Percentiles rank a stretch among this genome's conserved stretches.
phyloP scores from a whole-genome alignment of 305 asterid species.

The Solanum hybrid region DNA sequence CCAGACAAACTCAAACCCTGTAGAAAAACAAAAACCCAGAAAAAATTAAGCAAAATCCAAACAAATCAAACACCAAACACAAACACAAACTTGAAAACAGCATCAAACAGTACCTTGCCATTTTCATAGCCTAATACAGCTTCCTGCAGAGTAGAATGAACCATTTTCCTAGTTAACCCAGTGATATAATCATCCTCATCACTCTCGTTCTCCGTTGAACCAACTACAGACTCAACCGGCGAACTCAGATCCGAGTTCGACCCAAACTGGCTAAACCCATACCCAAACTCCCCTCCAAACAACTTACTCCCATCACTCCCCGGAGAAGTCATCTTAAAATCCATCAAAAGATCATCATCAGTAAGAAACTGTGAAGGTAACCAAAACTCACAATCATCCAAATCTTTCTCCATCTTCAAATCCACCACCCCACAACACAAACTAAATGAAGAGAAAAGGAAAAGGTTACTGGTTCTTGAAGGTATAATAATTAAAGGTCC shows the following conservation, averaged over 20 bases:
- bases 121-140: background rate
- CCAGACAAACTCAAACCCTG: conserved; percentile 20
- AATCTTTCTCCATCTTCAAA: conserved; percentile 17
- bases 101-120: conserved; percentile 7
- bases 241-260: conserved; percentile 25
- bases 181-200: conserved; percentile 28
- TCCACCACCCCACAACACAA: background rate
- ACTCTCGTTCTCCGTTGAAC: conserved; percentile 26
- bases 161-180: conserved; percentile 20
- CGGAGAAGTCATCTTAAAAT: background rate
- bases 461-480: conserved; percentile 25
- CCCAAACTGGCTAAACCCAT: conserved; percentile 8
- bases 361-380: conserved; percentile 35
- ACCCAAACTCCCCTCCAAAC: background rate
- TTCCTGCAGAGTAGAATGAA: conserved; percentile 8
- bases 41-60: background rate
- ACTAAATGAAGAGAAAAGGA: background rate
- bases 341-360: conserved; percentile 22
- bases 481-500: conserved; percentile 28
- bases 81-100: background rate
- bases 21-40: background rate
- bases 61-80: background rate
- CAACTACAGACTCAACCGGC: conserved; percentile 12
- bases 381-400: conserved; percentile 32
- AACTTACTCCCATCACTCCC: background rate